phyloP scores from a whole-genome alignment of 441 rosid species.

The Gossypium laxum region DNA sequence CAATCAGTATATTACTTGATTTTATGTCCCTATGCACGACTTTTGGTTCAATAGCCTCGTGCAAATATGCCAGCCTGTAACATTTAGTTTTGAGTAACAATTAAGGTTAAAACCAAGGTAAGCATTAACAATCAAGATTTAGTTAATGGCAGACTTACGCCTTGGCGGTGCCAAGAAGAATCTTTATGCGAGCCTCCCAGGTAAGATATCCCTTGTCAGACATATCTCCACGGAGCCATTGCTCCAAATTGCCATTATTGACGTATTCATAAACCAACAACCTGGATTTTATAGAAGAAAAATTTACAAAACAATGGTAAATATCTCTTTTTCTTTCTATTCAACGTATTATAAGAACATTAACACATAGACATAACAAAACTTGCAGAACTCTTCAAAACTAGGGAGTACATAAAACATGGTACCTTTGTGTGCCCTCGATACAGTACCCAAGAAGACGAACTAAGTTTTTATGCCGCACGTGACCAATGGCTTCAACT shows the following conservation, averaged over 20 bases:
- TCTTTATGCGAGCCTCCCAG: slow-evolving; percentile 68
- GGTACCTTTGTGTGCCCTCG: slow-evolving; percentile 65
- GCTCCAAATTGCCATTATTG: slow-evolving; percentile 71
- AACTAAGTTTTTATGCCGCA: slow-evolving; percentile 67
- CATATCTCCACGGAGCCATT: slow-evolving; percentile 72
- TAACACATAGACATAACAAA: neutral
- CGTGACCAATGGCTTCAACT: slow-evolving; percentile 75
- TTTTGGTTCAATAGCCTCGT: slow-evolving; percentile 75
- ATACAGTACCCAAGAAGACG: slow-evolving; percentile 71
- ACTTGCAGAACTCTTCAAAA: neutral
- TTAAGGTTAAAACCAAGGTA: slow-evolving; percentile 9
- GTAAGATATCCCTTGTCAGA: slow-evolving; percentile 51
- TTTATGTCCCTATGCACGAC: slow-evolving; percentile 75
- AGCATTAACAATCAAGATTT: slow-evolving; percentile 1
- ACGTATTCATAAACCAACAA: slow-evolving; percentile 62
- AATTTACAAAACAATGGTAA: neutral
- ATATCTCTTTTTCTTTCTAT: neutral
- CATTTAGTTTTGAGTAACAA: slow-evolving; percentile 9
- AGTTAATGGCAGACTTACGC: slow-evolving; percentile 40
- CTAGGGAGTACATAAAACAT: neutral
- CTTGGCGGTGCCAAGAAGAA: slow-evolving; percentile 61
- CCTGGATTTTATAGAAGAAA: slow-evolving; percentile 24
- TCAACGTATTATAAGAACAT: neutral
- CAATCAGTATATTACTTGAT: slow-evolving; percentile 63
- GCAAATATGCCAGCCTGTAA: slow-evolving; percentile 58